Evolutionary conservation across 176 grass and related monocot species (phyloP).

Genomic region (Phragmites australis): DNA sequence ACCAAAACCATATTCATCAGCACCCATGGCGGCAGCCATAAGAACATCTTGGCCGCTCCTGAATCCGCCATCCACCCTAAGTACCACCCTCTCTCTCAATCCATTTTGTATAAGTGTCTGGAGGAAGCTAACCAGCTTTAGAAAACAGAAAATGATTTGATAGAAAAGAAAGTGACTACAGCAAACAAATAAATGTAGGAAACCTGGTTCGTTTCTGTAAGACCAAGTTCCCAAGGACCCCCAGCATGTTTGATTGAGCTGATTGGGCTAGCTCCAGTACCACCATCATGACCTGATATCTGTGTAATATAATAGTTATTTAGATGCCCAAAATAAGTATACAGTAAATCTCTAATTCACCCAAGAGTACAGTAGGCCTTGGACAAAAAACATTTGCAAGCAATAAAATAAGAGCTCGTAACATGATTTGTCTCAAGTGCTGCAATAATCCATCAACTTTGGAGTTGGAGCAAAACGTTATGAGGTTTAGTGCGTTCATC

Average conservation of each 20-base stretch:
- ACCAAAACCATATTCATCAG: conserved; percentile 99
- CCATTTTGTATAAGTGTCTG: conserved; percentile 94
- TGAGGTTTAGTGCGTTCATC: conserved; percentile 14
- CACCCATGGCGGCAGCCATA: conserved; percentile 96
- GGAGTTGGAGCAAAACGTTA: neutral
- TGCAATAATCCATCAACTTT: neutral
- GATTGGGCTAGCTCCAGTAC: conserved; percentile 97
- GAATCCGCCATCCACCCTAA: conserved; percentile 98
- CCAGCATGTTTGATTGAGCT: conserved; percentile 99
- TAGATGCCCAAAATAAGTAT: conserved; percentile 26
- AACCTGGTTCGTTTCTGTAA: conserved; percentile 99
- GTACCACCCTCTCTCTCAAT: conserved; percentile 91
- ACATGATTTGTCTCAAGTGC: conserved; percentile 30
- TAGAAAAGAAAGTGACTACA: conserved; percentile 15
- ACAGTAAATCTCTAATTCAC: conserved; percentile 8
- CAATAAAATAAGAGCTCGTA: conserved; percentile 14
- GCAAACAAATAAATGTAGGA: conserved; percentile 29
- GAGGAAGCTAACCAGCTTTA: conserved; percentile 35
- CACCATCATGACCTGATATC: conserved; percentile 99
- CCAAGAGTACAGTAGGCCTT: conserved; percentile 13
- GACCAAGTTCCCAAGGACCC: conserved; percentile 99
- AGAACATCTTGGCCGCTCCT: conserved; percentile 92
- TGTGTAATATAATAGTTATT: conserved; percentile 48
- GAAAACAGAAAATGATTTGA: conserved; percentile 40
- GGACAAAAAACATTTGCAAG: neutral